phyloP scores from a whole-genome alignment of 1,284 basidiomycete species.

The Pseudomicrostroma phylloplanum region DNA sequence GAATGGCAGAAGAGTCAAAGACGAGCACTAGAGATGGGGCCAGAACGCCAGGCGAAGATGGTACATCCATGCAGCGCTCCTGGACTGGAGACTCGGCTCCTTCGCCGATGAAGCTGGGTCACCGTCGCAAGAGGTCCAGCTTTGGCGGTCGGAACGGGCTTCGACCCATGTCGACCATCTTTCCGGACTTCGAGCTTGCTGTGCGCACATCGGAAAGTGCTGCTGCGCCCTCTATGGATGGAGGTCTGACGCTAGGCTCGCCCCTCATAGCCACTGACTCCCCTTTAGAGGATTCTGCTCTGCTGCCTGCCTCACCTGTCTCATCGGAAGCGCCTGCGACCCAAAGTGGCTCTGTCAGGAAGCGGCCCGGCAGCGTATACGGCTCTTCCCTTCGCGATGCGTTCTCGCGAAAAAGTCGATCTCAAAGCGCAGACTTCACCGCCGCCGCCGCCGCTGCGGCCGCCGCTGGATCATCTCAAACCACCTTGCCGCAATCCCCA shows the following conservation, averaged over 20 bases:
- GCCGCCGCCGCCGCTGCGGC: background rate
- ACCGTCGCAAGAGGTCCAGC: constrained; percentile 2
- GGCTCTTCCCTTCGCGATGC: background rate
- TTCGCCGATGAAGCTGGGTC: background rate
- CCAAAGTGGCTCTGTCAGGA: background rate
- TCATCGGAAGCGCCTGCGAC: background rate
- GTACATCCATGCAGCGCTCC: background rate
- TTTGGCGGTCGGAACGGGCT: background rate
- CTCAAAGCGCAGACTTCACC: background rate
- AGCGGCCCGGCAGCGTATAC: background rate
- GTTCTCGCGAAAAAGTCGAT: background rate
- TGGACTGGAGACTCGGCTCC: background rate
- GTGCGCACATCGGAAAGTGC: background rate
- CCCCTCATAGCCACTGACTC: background rate
- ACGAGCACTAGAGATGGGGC: constrained; percentile 17
- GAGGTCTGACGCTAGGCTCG: background rate
- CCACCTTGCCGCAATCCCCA: background rate
- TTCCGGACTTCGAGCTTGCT: background rate
- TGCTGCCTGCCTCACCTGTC: background rate
- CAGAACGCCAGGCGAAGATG: constrained; percentile 19
- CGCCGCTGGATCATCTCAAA: too few species aligned
- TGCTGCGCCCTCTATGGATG: too few species aligned
- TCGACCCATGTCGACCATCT: background rate
- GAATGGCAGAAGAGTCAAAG: constrained; percentile 15
- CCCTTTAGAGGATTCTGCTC: background rate